Base-by-base conservation (phyloP, 2,329 filamentous ascomycete species). In the Simplicillium sp. region DNA sequence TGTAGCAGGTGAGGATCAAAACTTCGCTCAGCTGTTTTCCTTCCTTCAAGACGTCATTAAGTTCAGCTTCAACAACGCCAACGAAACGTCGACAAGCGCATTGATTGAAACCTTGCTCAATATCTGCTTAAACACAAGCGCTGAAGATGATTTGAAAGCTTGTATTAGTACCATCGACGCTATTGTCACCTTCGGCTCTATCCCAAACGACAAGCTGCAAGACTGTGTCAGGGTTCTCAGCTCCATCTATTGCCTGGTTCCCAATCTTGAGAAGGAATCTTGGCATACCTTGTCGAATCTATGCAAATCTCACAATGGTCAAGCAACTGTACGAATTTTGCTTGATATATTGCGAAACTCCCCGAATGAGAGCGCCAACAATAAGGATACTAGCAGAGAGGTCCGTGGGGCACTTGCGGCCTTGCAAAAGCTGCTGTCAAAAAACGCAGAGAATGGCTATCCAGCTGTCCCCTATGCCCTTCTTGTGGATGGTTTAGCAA, bases 261-360 rank as follows among this genome's bases (percentile, higher is more conserved):
- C 66, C 11, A 66, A 62, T 36, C 67, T 85, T 11, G 67, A 76
- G 43, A 76, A 80, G 46, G 70, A 75, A 33, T 73, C 83, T 3
- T 88, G 84, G 83, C 75, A 77, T 45, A 81, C 80, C 1, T 66
- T 88, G 28, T 71, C 74, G 53, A 82, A 86, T 47, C 66, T 89
- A 1, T 82, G 81, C 64, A 79, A 71, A 51, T 87, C 84, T 1
- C 83, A 87, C 54, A 77, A 86, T 47, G 82, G 82, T 15, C 80
- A 84, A 46, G 75, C 75, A 29, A 80, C 81, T 2, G 71, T 87
- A 36, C 71, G 77, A 41, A 73, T 82, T 17, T 60, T 87, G 16
- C 65, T 87, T 28, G 74, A 81, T 41, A 73, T 81, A 11, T 61
- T 84, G 17, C 69, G 70, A 34, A 67, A 69, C 40, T 65, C 72